A percentile compares a stretch with the other conserved stretches of the same genome.
Evolutionary conservation across 371 early-diverging fungal genomes (phyloP).

Genomic region (Entomophthora muscae): DNA sequence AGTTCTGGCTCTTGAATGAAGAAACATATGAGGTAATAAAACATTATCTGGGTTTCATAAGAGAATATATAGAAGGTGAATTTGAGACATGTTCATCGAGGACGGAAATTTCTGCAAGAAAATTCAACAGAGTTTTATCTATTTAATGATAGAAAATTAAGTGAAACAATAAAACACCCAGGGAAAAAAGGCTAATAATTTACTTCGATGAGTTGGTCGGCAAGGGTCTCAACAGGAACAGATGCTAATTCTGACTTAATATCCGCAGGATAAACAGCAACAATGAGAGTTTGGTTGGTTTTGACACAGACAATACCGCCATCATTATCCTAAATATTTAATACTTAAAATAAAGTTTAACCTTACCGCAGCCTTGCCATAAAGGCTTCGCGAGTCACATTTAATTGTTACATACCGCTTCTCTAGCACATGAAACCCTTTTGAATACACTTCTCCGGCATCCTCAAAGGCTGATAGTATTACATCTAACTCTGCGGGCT

Average conservation of each 20-base stretch:
- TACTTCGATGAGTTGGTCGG: not conserved
- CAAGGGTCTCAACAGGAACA: conserved; percentile 2
- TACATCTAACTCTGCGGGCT: not conserved
- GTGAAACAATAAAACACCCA: no score
- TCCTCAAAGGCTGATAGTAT: not conserved
- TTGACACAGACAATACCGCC: conserved; percentile 3
- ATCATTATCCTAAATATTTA: not conserved
- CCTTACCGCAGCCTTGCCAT: conserved; percentile 4
- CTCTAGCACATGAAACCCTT: not conserved
- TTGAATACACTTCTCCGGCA: not conserved
- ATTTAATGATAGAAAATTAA: no score
- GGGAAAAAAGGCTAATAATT: not conserved
- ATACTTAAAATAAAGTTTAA: no score
- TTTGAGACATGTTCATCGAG: no score
- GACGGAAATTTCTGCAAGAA: no score
- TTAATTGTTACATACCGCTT: conserved; percentile 2
- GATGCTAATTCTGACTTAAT: conserved; percentile 2
- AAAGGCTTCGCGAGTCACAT: not conserved
- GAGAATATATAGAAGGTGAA: no score
- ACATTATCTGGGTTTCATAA: no score
- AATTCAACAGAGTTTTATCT: no score
- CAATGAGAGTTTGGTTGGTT: not conserved
- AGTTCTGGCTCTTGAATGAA: no score
- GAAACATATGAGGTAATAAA: no score
- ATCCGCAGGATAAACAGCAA: not conserved